Base-by-base conservation (phyloP, 352 stramenopile genomes). In the Blastocystis sp. region DNA sequence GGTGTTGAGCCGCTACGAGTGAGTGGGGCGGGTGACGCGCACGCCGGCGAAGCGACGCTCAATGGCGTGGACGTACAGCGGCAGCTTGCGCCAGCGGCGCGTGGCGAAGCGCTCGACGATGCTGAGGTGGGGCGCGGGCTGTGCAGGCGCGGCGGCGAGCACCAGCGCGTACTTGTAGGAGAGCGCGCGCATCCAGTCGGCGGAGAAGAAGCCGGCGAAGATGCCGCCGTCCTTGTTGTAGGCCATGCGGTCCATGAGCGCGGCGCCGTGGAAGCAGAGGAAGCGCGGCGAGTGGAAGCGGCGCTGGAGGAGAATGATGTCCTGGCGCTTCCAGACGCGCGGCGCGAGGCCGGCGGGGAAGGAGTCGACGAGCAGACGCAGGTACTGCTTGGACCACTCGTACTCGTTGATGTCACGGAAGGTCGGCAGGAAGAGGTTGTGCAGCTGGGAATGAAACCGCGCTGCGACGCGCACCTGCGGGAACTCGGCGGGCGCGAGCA, bases 151-250 rank as follows among this genome's bases (percentile, higher is more conserved):
- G 10, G 28, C 34, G 4, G 74, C 19, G 19, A 10, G 23, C 19
- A 84, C 56, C n/a, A 23, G 11, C 9, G 56, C 74, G 45, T 66
- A 52, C 34, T 64, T 62, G 34, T 84, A 84, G n/a, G 74, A 67
- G 17, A 69, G 40, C 3, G 74, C 74, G 5, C 74, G 52, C 74
- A 84, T 84, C 74, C 52, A 66, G 28, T 84, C 74, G 2, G 17
- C 40, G 34, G 74, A 66, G 28, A 84, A 84, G 34, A 84, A 84
- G 41, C 56, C 69, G 61, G 52, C 34, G 17, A 69, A 84, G 7
- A 84, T 59, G 45, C 74, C 74, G 40, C 74, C 74, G 38, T 62
- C 70, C 59, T 81, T 62, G 23, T 81, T 81, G 70, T 45, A 65
- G 4, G 48, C 56, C 70, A 81, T 65, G 28, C 70, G 70, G 43